Evolutionary conservation across 257 asterid genomes (phyloP).

Genomic region (Voacanga thouarsii): DNA sequence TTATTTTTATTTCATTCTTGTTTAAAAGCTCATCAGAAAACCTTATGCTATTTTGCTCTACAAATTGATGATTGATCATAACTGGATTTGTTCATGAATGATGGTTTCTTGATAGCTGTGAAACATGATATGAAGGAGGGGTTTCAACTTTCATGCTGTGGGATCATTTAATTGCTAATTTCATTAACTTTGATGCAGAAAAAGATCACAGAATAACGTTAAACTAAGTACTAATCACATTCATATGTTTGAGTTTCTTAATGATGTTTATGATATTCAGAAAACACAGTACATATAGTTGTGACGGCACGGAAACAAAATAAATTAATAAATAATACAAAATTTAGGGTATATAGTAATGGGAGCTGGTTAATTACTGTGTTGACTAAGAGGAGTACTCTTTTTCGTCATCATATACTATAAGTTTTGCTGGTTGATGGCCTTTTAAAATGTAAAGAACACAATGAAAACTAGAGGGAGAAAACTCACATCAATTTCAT

Average conservation of each 20-base stretch:
- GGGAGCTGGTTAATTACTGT: not conserved
- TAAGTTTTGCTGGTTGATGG: no score
- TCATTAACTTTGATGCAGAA: slow-evolving; percentile 1
- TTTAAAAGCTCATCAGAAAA: not conserved
- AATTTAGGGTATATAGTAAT: not conserved
- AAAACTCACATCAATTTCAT: no score
- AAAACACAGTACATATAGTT: slow-evolving; percentile 34
- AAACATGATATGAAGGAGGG: not conserved
- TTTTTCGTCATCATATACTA: no score
- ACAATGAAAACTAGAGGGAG: no score
- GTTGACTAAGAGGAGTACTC: not conserved
- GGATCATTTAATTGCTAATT: not conserved
- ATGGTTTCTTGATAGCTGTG: not conserved
- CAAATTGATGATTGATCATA: not conserved
- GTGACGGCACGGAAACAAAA: slow-evolving; percentile 60
- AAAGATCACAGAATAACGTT: not conserved
- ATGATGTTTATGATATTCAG: slow-evolving; percentile 10
- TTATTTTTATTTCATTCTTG: not conserved
- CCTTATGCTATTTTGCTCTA: not conserved
- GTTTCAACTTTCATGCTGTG: not conserved
- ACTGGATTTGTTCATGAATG: not conserved
- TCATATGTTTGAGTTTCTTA: not conserved
- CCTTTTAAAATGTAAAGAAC: no score
- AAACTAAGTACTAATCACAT: not conserved
- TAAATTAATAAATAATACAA: not conserved